Evolutionary conservation across 331 rosid genomes (phyloP).

Genomic region (Ulmus americana): DNA sequence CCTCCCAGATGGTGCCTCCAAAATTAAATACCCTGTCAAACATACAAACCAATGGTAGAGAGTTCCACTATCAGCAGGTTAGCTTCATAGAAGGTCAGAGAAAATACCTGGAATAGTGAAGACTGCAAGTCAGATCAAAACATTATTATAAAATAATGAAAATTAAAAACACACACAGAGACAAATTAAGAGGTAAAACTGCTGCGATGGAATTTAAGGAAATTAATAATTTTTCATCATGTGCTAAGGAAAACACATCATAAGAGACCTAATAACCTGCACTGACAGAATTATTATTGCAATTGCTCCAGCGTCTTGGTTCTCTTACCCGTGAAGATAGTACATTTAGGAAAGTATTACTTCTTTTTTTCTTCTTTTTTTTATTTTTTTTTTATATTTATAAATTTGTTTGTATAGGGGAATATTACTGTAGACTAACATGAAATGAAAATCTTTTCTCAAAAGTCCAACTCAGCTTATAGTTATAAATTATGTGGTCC

Average conservation of each 20-base stretch:
- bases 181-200: background rate
- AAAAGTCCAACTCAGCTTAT: no score
- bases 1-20: constrained; percentile 36
- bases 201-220: background rate
- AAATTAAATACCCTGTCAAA: constrained; percentile 62
- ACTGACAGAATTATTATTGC: background rate
- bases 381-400: no score
- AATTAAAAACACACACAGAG: background rate
- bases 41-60: constrained; percentile 77
- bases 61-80: constrained; percentile 75
- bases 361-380: background rate
- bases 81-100: constrained; percentile 96
- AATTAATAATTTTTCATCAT: background rate
- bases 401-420: no score
- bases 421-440: no score
- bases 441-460: no score
- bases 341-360: background rate
- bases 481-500: no score
- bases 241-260: background rate
- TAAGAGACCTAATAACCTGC: background rate
- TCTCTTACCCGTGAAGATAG: background rate
- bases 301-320: background rate
- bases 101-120: constrained; percentile 97
- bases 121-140: constrained; percentile 55
- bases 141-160: constrained; percentile 5